Conservation (phyloP, 1,284 basidiomycete species). For the Porodaedalea pini region DNA sequence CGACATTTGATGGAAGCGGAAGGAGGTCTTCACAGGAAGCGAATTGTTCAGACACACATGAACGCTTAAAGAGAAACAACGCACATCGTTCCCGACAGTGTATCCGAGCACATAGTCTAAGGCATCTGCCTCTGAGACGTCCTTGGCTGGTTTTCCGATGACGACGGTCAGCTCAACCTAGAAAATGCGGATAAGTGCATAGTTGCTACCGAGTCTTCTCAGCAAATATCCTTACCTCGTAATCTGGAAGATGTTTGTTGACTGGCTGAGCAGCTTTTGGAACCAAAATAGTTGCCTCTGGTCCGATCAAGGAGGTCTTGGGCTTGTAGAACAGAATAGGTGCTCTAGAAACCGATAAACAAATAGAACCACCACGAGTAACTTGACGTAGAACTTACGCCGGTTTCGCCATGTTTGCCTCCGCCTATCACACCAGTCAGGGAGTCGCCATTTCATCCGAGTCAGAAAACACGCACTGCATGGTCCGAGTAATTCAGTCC, state of each 20-base stretch:
- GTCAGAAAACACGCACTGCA: constrained; percentile 49
- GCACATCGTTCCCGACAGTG: constrained; percentile 75
- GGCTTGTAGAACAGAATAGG: constrained; percentile 84
- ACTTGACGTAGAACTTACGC: constrained; percentile 39
- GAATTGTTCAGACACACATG: not conserved
- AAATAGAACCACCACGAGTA: not conserved
- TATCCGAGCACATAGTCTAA: constrained; percentile 81
- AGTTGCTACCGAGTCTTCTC: too few relatives aligned
- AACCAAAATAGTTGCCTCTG: constrained; percentile 62
- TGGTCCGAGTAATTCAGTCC: constrained; percentile 81
- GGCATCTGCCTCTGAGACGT: constrained; percentile 74
- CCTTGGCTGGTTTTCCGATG: constrained; percentile 75
- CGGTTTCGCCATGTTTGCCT: constrained; percentile 60
- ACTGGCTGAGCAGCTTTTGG: constrained; percentile 68
- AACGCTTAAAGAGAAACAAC: constrained; percentile 25
- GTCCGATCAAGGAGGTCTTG: constrained; percentile 65
- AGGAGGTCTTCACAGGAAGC: constrained; percentile 55
- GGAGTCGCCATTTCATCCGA: not conserved
- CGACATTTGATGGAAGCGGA: constrained; percentile 73
- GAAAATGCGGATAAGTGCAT: not conserved
- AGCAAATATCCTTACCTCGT: constrained; percentile 51
- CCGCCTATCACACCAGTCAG: constrained; percentile 44
- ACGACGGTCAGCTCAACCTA: constrained; percentile 79
- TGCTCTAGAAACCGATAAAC: constrained; percentile 39
- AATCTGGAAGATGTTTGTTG: constrained; percentile 74